phyloP scores from a whole-genome alignment of 1,139 yeast species.

The Blastobotrys elegans region DNA sequence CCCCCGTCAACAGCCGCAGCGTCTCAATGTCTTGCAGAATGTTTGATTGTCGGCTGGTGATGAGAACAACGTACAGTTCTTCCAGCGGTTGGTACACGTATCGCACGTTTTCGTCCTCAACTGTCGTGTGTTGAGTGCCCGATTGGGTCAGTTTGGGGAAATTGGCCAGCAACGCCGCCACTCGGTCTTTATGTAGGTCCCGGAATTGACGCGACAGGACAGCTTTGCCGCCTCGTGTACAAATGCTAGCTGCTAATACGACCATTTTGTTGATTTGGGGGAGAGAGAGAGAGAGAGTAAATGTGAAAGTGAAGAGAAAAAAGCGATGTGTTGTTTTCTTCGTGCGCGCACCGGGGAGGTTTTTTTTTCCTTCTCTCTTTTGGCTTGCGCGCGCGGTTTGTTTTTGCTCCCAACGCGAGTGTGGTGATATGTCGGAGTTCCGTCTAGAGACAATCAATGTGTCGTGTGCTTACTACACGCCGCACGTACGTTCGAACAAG shows the following conservation, averaged over 20 bases:
- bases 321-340: constrained; percentile 1
- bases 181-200: constrained; percentile 79
- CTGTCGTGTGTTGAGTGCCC: constrained; percentile 85
- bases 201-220: constrained; percentile 88
- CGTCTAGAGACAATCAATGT: no score
- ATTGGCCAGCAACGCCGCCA: constrained; percentile 77
- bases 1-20: constrained; percentile 75
- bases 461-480: no score
- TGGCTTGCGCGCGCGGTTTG: no score
- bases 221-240: constrained; percentile 94
- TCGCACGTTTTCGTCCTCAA: constrained; percentile 88
- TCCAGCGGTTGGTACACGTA: constrained; percentile 96
- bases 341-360: not conserved
- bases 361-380: no score
- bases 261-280: constrained; percentile 37
- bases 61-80: constrained; percentile 84
- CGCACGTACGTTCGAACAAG: no score
- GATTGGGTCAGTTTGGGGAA: constrained; percentile 76
- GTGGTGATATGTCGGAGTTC: no score
- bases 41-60: constrained; percentile 88
- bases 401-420: no score
- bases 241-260: constrained; percentile 89
- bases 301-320: not conserved
- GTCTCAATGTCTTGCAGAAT: constrained; percentile 94
- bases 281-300: not conserved